Percentiles rank a stretch among this genome's conserved stretches.
Evolutionary conservation across 768 basidiomycete species (phyloP).

Genomic region (Piloderma croceum): DNA sequence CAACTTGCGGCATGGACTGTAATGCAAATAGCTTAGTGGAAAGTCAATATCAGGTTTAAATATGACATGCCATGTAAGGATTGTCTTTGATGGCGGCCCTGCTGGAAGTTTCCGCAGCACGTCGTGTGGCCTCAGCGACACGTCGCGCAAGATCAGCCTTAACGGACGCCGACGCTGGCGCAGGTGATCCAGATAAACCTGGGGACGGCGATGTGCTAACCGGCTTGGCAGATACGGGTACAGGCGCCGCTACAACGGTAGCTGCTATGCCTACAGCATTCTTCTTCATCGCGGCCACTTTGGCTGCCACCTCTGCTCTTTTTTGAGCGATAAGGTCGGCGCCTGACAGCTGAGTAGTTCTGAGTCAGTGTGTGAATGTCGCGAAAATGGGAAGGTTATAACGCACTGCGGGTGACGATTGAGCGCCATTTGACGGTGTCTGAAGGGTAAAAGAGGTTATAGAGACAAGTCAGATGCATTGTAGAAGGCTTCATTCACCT

Average conservation of each 20-base stretch:
- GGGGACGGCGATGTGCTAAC: conserved; percentile 17
- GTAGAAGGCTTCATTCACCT: conserved; percentile 68
- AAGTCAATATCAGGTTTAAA: neutral
- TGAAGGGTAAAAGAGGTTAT: conserved; percentile 57
- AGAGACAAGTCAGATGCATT: conserved; percentile 57
- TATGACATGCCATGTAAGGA: conserved; percentile 73
- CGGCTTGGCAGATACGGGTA: conserved; percentile 17
- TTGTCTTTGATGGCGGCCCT: conserved; percentile 74
- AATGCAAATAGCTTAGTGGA: neutral
- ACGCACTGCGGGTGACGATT: conserved; percentile 40
- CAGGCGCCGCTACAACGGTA: conserved; percentile 19
- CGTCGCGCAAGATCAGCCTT: conserved; percentile 62
- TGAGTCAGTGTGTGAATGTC: conserved; percentile 4
- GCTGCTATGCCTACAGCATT: conserved; percentile 23
- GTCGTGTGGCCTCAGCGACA: conserved; percentile 81
- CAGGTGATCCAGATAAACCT: conserved; percentile 14
- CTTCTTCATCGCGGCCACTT: conserved; percentile 70
- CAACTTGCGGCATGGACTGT: conserved; percentile 49
- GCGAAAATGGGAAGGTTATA: conserved; percentile 1
- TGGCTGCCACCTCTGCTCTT: conserved; percentile 79
- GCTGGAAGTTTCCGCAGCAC: conserved; percentile 78
- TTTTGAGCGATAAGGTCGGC: conserved; percentile 77
- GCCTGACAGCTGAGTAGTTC: conserved; percentile 36
- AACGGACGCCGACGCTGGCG: conserved; percentile 33
- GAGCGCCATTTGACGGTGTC: conserved; percentile 45